phyloP scores from a whole-genome alignment of 2,329 filamentous ascomycete genomes.

The Beauveria varroae region DNA sequence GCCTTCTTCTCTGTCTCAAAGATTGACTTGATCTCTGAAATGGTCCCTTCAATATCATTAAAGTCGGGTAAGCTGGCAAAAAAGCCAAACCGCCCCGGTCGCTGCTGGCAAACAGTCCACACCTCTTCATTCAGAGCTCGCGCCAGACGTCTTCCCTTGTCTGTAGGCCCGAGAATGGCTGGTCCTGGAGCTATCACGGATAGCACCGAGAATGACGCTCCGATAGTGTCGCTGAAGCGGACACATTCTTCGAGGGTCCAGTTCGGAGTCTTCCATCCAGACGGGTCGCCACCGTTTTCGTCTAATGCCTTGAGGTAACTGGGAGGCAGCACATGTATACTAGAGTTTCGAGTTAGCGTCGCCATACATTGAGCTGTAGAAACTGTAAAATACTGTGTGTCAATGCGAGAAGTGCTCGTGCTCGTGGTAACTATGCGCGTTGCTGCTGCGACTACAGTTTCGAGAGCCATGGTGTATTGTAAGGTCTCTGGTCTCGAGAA shows the following conservation, averaged over 20 bases:
- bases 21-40: background rate
- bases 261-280: background rate
- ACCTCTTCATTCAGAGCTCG: background rate
- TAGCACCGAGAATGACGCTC: background rate
- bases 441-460: background rate
- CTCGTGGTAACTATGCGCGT: background rate
- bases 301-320: background rate
- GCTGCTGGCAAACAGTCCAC: background rate
- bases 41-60: constrained; percentile 20
- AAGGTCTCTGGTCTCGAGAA: background rate
- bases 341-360: background rate
- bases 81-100: background rate
- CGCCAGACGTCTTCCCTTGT: background rate
- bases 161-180: background rate
- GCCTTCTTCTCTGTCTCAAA: background rate
- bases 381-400: background rate
- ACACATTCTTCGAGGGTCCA: background rate
- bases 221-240: background rate
- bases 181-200: background rate
- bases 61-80: constrained; percentile 19
- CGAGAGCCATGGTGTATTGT: background rate
- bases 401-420: background rate
- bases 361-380: background rate
- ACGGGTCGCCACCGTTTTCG: background rate
- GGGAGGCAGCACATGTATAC: background rate